Base-by-base conservation (phyloP, 1,139 yeast genomes). In the Meyerozyma athensensis region DNA sequence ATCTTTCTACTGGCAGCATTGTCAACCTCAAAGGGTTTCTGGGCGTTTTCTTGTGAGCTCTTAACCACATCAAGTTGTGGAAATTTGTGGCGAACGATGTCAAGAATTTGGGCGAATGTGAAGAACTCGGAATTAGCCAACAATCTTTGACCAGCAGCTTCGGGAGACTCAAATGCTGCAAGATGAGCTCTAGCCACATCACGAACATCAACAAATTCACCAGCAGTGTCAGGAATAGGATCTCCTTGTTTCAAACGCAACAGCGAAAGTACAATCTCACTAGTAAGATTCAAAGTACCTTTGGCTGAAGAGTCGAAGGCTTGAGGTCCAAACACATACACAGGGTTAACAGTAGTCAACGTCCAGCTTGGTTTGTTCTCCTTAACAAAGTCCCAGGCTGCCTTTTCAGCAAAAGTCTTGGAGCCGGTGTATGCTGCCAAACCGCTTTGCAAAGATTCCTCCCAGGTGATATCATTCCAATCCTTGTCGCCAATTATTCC, bases 101-200 rank as follows among this genome's bases (percentile, higher is more conserved):
- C 67, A 36, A 69, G 45, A 24, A 43, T 31, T 9, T 36, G 35
- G 28, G 46, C 49, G 7, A 33, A 20, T 12, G 43, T 37, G 36
- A 45, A 45, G 12, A 30, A 26, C 9, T 40, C 41, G 8, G 41
- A 34, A 9, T 40, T 36, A 19, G 43, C 35, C 20, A 47, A 38
- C 21, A 65, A 51, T 46, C 74, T 56, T 35, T 59, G 36, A 14
- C 54, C 53, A n/a, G 44, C 36, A 13, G 60, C 48, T 5, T 47
- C 50, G 12, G 48, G 52, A 24, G 46, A 48, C 42, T 66, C 65
- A 41, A 74, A 55, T 1, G 74, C 74, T 26, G 50, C 45, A 9
- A 75, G 51, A 50, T 76, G 82, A 9, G 77, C 77, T 41, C 49
- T 53, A 4, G 81, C 79, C 6, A 72, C 71, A 47, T 77, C 79